Evolutionary conservation across 805 yeast species (phyloP), one percentile per base, ranked within the genome.

Genomic region (Limtongia smithiae): DNA sequence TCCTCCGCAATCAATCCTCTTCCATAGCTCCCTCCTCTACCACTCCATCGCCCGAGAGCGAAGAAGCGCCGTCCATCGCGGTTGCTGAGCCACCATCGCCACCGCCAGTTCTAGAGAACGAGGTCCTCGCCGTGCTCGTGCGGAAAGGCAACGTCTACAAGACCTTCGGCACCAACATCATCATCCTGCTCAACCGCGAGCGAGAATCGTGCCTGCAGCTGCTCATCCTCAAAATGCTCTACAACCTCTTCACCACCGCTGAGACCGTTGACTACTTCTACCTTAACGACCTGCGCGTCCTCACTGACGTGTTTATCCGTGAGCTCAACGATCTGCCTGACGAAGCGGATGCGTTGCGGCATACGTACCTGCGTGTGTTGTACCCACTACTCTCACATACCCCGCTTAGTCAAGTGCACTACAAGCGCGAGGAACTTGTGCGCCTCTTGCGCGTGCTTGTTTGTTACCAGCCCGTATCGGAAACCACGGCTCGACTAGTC

Each of bases 201-300:
- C 47, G 52, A n/a, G 88, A 90, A 54, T 75, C 77, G 28, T 77
- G 86, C 44, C 67, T 85, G 46, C 88, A 83, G 59, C 82, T 88
- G 2, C 76, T 90, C 70, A 84, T 85, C 62, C 73, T 90, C 58
- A 90, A 90, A 66, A 73, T 87, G 49, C 69, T 90, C 7, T 87
- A 86, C 64, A 66, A 85, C 49, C 76, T 90, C 1, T 79, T 90
- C 66, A 81, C 90, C 1, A 78, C 81, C 3, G 72, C 81, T 4
- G 68, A 69, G 32, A 82, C 94, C 0, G 71, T 77, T 45, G 84
- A 82, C 50, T 73, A 82, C 59, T 78, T 88, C 41, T 90, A 90
- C 63, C 71, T 86, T 54, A 90, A 90, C 60, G 97, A 90, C 64
- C 68, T 90, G 50, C 82, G 83, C 59, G 94, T 90, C 5, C 75